Evolutionary conservation across 2,329 filamentous ascomycete genomes (phyloP).

Genomic region (Colletotrichum higginsianum): DNA sequence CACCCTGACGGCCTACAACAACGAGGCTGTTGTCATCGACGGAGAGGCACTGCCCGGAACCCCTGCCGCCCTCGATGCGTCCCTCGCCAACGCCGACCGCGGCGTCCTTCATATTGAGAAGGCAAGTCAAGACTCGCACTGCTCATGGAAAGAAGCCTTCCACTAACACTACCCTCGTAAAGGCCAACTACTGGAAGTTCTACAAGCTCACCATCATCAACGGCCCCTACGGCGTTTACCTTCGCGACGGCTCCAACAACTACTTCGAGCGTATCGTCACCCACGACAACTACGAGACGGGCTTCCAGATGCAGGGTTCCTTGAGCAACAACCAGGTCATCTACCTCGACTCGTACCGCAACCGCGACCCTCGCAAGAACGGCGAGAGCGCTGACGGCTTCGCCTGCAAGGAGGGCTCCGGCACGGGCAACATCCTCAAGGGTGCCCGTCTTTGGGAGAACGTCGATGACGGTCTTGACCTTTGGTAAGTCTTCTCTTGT

Average conservation of each 20-base stretch:
- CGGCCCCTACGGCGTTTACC: slow-evolving; percentile 56
- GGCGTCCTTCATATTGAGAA: slow-evolving; percentile 63
- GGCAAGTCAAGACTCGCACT: slow-evolving; percentile 29
- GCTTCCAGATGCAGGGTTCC: slow-evolving; percentile 54
- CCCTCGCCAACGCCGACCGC: slow-evolving; percentile 57
- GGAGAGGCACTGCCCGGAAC: slow-evolving; percentile 59
- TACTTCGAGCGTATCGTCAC: slow-evolving; percentile 55
- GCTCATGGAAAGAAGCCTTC: too few species aligned
- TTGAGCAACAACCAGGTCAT: slow-evolving; percentile 56
- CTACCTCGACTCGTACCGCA: slow-evolving; percentile 60
- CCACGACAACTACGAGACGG: slow-evolving; percentile 57
- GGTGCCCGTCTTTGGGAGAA: slow-evolving; percentile 65
- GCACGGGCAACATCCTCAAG: slow-evolving; percentile 61
- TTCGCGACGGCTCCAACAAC: slow-evolving; percentile 54
- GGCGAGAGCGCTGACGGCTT: slow-evolving; percentile 66
- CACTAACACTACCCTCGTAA: not conserved
- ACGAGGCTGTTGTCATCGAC: slow-evolving; percentile 62
- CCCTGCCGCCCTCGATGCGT: slow-evolving; percentile 57
- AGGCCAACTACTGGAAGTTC: slow-evolving; percentile 54
- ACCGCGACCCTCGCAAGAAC: slow-evolving; percentile 65
- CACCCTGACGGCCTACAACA: slow-evolving; percentile 58
- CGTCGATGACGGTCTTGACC: slow-evolving; percentile 61
- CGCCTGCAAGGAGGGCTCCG: slow-evolving; percentile 62
- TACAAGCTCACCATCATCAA: slow-evolving; percentile 57
- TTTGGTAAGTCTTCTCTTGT: slow-evolving; percentile 33